Evolutionary conservation across 768 basidiomycete species (phyloP), one percentile per base, ranked within the genome.

Genomic region (Leccinum truebloodii): DNA sequence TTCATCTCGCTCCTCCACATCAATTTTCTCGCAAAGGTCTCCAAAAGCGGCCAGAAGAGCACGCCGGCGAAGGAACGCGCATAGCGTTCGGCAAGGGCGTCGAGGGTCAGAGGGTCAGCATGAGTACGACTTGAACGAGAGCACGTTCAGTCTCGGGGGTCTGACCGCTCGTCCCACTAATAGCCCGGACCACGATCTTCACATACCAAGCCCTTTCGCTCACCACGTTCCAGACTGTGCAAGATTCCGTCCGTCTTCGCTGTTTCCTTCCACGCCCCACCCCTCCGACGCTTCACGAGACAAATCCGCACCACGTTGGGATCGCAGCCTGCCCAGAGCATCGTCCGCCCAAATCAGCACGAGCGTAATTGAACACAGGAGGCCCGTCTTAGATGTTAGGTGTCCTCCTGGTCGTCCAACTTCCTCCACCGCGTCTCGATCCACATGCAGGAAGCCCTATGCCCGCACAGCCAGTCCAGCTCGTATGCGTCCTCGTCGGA

Each of bases 91-190:
- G 26, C 26, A 26, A 26, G 26, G 26, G 26, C 26, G 26, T 26
- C 26, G 26, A 26, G 26, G 26, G 26, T 26, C 26, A 70, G 24
- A 66, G 71, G 22, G 48, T 60, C 53, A 85, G 80, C 74, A 73
- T 73, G n/a, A 78, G 76, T 54, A 83, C 80, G 78, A 79, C 54
- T 66, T 75, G 49, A 78, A 76, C 62, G 76, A 77, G 54, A 81
- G 80, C 62, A 80, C 78, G 52, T 49, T 80, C 39, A 81, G 80
- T 57, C 65, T 82, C 18, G 60, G 63, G 0, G 74, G 68, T 61
- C 64, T 71, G 34, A 52, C 66, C 50, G 20, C 54, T 14, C 58
- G 67, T 53, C 63, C 67, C 3, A 2, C 59, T n/a, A 26, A 54
- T 22, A 55, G 50, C 59, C 20, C 48, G 13, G 67, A 71, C 41